Evolutionary conservation across 257 asterid genomes (phyloP).

Genomic region (Agastache rugosa): DNA sequence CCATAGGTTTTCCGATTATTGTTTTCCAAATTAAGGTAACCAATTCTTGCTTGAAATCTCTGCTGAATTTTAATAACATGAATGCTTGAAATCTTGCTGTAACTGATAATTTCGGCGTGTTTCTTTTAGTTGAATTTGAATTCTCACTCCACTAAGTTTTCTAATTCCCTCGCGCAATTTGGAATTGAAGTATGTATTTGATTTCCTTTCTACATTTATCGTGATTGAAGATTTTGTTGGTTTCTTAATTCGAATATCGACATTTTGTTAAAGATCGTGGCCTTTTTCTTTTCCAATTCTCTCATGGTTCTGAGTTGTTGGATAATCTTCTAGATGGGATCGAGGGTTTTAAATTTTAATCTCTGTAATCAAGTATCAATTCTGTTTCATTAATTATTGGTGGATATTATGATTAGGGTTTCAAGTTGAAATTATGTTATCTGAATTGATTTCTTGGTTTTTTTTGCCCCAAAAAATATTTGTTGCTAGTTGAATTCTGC

Average conservation of each 20-base stretch:
- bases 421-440: conserved; percentile 17
- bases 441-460: conserved; percentile 16
- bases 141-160: too few relatives aligned
- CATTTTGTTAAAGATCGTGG: conserved; percentile 4
- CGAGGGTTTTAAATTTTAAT: neutral
- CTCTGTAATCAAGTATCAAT: conserved; percentile 8
- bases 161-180: conserved; percentile 13
- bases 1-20: too few relatives aligned
- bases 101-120: conserved; percentile 32
- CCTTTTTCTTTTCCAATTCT: neutral
- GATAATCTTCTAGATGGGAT: conserved; percentile 18
- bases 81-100: too few relatives aligned
- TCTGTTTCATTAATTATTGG: neutral
- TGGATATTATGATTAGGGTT: conserved; percentile 21
- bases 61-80: too few relatives aligned
- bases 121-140: conserved; percentile 12
- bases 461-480: neutral
- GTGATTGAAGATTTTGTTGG: conserved; percentile 10
- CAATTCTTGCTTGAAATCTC: too few relatives aligned
- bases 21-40: too few relatives aligned
- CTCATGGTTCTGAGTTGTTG: neutral
- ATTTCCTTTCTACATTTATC: neutral
- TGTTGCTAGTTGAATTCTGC: neutral
- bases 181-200: conserved; percentile 8
- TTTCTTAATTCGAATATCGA: conserved; percentile 6